Evolutionary conservation across 805 yeast species (phyloP).

Genomic region (Lipomyces starkeyi): DNA sequence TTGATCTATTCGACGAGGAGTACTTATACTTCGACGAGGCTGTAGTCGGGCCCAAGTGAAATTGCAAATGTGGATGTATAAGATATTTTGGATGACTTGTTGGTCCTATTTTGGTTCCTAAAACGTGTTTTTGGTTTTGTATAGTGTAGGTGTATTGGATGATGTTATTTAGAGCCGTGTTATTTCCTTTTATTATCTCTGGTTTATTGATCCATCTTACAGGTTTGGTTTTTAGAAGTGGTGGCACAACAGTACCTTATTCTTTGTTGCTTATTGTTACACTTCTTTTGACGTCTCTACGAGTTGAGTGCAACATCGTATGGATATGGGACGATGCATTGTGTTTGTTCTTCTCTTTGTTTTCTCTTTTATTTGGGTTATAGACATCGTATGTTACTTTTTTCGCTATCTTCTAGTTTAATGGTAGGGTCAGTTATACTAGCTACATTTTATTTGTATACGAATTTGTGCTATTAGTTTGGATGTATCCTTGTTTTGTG

Average conservation of each 20-base stretch:
- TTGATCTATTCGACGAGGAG: constrained; percentile 49
- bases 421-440: not conserved
- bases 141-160: constrained; percentile 1
- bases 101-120: not conserved
- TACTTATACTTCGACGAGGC: constrained; percentile 5
- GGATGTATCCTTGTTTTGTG: not conserved
- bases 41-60: not conserved
- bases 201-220: not conserved
- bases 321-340: not conserved
- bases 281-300: not conserved
- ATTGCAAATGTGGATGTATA: not conserved
- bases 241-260: not conserved
- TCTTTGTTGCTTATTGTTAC: constrained; percentile 2
- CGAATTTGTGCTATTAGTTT: not conserved
- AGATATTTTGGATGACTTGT: not conserved
- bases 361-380: constrained; percentile 7
- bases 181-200: not conserved
- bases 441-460: not conserved
- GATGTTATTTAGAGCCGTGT: not conserved
- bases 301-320: not conserved
- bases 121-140: not conserved
- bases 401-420: not conserved
- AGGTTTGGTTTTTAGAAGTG: not conserved
- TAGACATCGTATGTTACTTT: not conserved
- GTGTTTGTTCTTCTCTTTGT: not conserved